A percentile compares a stretch with the other conserved stretches of the same genome.
Conservation (phyloP, 2,329 filamentous ascomycete species). For the Sclerotinia sclerotiorum region DNA sequence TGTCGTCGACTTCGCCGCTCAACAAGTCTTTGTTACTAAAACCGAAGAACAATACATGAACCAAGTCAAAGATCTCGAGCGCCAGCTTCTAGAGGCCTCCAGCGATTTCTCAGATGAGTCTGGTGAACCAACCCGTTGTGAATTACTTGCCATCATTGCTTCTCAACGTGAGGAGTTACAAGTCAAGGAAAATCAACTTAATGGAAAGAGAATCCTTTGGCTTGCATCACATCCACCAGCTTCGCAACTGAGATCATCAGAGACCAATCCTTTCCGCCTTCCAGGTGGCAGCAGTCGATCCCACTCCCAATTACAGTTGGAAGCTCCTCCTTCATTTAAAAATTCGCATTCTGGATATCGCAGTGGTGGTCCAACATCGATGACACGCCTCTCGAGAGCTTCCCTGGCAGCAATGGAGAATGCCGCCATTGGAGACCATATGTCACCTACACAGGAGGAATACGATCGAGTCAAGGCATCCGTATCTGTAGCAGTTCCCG, state of each 20-base stretch:
- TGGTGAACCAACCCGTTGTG: not conserved
- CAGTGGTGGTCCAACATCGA: slow-evolving; percentile 1
- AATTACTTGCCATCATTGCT: slow-evolving; percentile 8
- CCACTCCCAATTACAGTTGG: not conserved
- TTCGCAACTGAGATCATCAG: slow-evolving; percentile 1
- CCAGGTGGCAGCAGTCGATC: not conserved
- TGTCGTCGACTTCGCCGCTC: slow-evolving; percentile 7
- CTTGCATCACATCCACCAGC: slow-evolving; percentile 20
- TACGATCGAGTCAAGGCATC: slow-evolving; percentile 9
- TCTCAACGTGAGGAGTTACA: slow-evolving; percentile 18
- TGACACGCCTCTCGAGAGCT: slow-evolving; percentile 16
- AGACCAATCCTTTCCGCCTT: not conserved
- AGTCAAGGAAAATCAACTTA: slow-evolving; percentile 19
- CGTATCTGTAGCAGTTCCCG: slow-evolving; percentile 6
- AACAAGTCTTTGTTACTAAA: slow-evolving; percentile 13
- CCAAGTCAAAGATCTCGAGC: slow-evolving; percentile 6
- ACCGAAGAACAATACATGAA: slow-evolving; percentile 3
- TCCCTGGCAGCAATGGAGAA: slow-evolving; percentile 21
- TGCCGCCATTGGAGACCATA: not conserved
- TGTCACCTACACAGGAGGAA: not conserved
- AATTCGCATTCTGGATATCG: not conserved
- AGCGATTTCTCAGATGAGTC: not conserved
- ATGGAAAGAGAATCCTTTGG: slow-evolving; percentile 21
- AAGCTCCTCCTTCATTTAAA: not conserved
- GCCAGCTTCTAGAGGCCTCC: not conserved